These are phyloP conservation scores for Crithidia fasciculata DNA, from an alignment of 208 protist species.

Conservation along the genomic window DNA sequence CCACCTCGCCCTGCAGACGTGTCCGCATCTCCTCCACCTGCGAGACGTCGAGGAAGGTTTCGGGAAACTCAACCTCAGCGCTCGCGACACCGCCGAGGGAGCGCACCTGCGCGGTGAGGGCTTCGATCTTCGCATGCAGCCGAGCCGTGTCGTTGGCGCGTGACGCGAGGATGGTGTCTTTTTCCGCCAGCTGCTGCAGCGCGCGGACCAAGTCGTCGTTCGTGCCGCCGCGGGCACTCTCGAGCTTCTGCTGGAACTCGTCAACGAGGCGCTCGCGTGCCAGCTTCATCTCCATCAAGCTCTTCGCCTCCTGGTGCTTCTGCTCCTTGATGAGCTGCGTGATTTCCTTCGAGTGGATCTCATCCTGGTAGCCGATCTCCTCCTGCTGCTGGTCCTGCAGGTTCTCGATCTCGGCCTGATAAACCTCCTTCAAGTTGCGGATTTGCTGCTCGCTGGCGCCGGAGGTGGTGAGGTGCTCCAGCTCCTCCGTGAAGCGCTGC, in stretches of 20 bases:
- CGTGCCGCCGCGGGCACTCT: constrained; percentile 68
- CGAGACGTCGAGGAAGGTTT: constrained; percentile 80
- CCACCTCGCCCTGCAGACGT: constrained; percentile 57
- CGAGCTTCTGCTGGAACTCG: constrained; percentile 88
- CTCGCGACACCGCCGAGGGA: constrained; percentile 45
- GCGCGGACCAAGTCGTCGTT: constrained; percentile 81
- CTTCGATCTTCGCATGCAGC: constrained; percentile 74
- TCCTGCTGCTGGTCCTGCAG: constrained; percentile 87
- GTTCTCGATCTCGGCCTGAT: constrained; percentile 82
- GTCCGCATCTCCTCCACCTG: constrained; percentile 86
- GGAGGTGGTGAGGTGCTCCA: constrained; percentile 50
- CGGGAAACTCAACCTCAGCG: constrained; percentile 50
- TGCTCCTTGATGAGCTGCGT: constrained; percentile 80
- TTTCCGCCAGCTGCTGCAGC: constrained; percentile 76
- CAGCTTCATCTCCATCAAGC: constrained; percentile 76
- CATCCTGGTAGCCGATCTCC: constrained; percentile 82
- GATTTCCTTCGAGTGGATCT: constrained; percentile 82
- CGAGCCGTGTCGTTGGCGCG: constrained; percentile 84
- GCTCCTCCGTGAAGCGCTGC: constrained; percentile 65
- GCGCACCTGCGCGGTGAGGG: constrained; percentile 65
- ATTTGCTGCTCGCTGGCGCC: constrained; percentile 83
- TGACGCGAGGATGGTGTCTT: constrained; percentile 79
- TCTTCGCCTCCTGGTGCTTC: constrained; percentile 79
- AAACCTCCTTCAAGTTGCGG: constrained; percentile 77
- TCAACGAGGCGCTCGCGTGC: constrained; percentile 80